These are phyloP conservation scores for Beauveria rudraprayagi DNA, from an alignment of 2,329 filamentous ascomycete species.

Conservation along the genomic window DNA sequence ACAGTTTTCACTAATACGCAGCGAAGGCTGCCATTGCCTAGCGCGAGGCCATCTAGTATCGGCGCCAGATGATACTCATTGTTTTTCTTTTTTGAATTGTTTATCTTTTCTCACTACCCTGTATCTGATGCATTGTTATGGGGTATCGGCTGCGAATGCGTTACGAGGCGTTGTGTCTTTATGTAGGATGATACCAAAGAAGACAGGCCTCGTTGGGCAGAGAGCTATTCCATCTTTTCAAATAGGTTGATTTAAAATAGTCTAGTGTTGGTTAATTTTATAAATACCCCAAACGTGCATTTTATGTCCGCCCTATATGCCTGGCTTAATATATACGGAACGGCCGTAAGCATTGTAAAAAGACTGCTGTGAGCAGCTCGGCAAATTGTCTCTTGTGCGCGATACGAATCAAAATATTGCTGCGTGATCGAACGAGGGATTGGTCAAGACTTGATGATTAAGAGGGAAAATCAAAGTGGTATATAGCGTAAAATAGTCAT, in stretches of 20 bases:
- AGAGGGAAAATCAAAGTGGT: neutral
- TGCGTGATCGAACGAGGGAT: too few species aligned
- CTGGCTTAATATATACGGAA: too few species aligned
- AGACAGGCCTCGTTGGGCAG: neutral
- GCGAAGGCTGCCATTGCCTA: neutral
- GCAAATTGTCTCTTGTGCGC: too few species aligned
- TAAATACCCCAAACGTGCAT: too few species aligned
- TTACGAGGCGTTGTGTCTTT: neutral
- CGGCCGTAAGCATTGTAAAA: too few species aligned
- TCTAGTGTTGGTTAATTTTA: too few species aligned
- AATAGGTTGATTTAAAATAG: neutral
- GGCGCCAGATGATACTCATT: neutral
- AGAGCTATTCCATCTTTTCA: neutral
- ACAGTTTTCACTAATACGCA: neutral
- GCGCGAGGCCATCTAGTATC: conserved; percentile 4
- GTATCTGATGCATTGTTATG: neutral
- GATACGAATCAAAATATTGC: too few species aligned
- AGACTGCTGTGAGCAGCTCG: too few species aligned
- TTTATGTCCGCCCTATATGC: too few species aligned
- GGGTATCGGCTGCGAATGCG: neutral
- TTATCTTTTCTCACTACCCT: neutral
- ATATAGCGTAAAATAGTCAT: conserved; percentile 3
- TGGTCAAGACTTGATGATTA: too few species aligned
- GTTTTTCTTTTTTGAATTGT: neutral
- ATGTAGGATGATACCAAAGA: conserved; percentile 1